phyloP scores from a whole-genome alignment of 192 early-diverging fungal genomes.

The Coemansia sp. region DNA sequence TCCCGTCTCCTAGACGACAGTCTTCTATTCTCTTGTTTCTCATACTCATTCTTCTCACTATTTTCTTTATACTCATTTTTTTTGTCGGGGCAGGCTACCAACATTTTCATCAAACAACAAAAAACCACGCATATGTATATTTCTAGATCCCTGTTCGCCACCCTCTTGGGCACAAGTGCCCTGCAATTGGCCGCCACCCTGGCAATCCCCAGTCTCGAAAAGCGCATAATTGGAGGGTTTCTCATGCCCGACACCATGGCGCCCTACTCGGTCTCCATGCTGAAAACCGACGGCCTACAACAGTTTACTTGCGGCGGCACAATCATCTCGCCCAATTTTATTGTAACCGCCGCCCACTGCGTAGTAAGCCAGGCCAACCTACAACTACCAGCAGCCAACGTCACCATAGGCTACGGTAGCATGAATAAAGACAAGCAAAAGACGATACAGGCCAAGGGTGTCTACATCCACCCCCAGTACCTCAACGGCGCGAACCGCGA shows the following conservation, averaged over 20 bases:
- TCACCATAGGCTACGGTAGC: constrained; percentile 30
- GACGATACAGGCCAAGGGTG: constrained; percentile 1
- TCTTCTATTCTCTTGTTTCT: not conserved
- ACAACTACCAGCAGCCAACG: not conserved
- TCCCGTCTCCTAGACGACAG: not conserved
- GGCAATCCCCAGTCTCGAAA: constrained; percentile 12
- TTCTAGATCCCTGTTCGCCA: not conserved
- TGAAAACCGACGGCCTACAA: not conserved
- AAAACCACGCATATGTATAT: not conserved
- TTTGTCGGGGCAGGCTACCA: not conserved
- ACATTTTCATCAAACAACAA: not conserved
- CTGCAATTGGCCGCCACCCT: not conserved
- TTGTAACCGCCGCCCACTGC: constrained; percentile 44
- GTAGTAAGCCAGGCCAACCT: constrained; percentile 12
- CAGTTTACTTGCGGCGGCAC: constrained; percentile 39
- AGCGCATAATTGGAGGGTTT: constrained; percentile 33
- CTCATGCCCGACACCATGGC: constrained; percentile 19
- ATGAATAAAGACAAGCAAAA: constrained; percentile 18
- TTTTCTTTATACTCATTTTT: not conserved
- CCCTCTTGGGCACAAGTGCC: not conserved
- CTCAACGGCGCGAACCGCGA: not conserved
- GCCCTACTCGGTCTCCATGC: constrained; percentile 20
- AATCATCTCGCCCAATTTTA: constrained; percentile 27
- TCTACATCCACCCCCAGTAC: constrained; percentile 26
- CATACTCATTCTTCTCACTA: not conserved